Evolutionary conservation across 805 yeast species (phyloP).

Genomic region (Kuraishia piskuri): DNA sequence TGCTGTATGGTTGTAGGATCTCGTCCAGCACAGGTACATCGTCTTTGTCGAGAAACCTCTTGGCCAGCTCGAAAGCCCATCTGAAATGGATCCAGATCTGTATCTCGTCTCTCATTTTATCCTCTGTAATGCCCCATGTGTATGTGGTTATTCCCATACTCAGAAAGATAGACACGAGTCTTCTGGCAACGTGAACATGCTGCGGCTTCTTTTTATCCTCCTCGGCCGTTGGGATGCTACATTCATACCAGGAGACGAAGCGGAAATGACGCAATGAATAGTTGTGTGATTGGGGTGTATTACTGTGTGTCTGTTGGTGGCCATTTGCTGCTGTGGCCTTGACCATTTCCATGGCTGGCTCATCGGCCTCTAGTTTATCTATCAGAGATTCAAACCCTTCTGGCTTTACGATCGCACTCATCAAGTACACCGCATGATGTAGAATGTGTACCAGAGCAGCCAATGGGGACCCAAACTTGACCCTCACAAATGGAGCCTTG

Average conservation of each 20-base stretch:
- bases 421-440: slow-evolving; percentile 9
- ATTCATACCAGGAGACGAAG: slow-evolving; percentile 6
- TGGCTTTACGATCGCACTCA: slow-evolving; percentile 4
- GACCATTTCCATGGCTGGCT: not conserved
- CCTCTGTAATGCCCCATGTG: not conserved
- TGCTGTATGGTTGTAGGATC: slow-evolving; percentile 1
- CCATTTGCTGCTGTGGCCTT: not conserved
- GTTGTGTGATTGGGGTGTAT: not conserved
- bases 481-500: slow-evolving; percentile 8
- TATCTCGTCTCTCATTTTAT: not conserved
- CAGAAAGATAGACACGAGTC: slow-evolving; percentile 6
- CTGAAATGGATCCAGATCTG: slow-evolving; percentile 6
- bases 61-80: slow-evolving; percentile 6
- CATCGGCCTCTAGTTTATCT: not conserved
- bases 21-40: slow-evolving; percentile 3
- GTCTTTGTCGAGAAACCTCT: slow-evolving; percentile 4
- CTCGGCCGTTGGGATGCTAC: slow-evolving; percentile 2
- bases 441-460: slow-evolving; percentile 7
- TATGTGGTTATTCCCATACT: slow-evolving; percentile 2
- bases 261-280: slow-evolving; percentile 3
- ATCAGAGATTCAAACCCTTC: slow-evolving; percentile 2
- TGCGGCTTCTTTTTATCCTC: not conserved
- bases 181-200: slow-evolving; percentile 7
- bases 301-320: not conserved
- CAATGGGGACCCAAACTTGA: slow-evolving; percentile 6